Evolutionary conservation across 352 stramenopile genomes (phyloP), one percentile per base, ranked within the genome.

Genomic region (Thalassiosira oceanica): DNA sequence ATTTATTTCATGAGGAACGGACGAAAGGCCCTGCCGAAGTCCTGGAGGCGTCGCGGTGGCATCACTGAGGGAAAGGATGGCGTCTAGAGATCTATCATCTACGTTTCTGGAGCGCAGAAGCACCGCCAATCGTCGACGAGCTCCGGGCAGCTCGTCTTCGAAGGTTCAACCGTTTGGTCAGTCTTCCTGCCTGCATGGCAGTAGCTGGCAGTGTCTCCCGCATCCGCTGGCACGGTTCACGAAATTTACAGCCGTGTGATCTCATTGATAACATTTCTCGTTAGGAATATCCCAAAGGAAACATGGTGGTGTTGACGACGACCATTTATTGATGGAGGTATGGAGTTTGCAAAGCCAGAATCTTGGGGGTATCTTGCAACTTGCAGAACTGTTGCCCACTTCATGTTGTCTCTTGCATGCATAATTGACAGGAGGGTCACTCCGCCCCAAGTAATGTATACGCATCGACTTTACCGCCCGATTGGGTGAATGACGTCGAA

Each of bases 401-500:
- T n/a, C n/a, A n/a, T n/a, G n/a, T n/a, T n/a, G n/a, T n/a, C n/a
- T n/a, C n/a, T n/a, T n/a, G n/a, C n/a, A n/a, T n/a, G n/a, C n/a
- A n/a, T n/a, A n/a, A n/a, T n/a, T n/a, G n/a, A n/a, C n/a, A n/a
- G n/a, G n/a, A n/a, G n/a, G n/a, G n/a, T n/a, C n/a, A n/a, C n/a
- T n/a, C n/a, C n/a, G n/a, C n/a, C n/a, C n/a, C n/a, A n/a, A 49
- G 18, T 18, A 41, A 61, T 15, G 15, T 61, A 1, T 65, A 70
- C 13, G 61, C 51, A 36, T 68, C 71, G n/a, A 52, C 63, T 13
- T 74, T 92, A 29, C 86, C 87, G 23, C 91, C 89, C 21, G 27
- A 83, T 41, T 95, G 91, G 91, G 89, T 95, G 5, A 73, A 88
- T 21, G 78, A 92, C 57, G 89, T 95, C 0, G 87, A 95, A 54